Base-by-base conservation (phyloP, 2,329 filamentous ascomycete genomes). In the Stagonosporopsis vannaccii region DNA sequence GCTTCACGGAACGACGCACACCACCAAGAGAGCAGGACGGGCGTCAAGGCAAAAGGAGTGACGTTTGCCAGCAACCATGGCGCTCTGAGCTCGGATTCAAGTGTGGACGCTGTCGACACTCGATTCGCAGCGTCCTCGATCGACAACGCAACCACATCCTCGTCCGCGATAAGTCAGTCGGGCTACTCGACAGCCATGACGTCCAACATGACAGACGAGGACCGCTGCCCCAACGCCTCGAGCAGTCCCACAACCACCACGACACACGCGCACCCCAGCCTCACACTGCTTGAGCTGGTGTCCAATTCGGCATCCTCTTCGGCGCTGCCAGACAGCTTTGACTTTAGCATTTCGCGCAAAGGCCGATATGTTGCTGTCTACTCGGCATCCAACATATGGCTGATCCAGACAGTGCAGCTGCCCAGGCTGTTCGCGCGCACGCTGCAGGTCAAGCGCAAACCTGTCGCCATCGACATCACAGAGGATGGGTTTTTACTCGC, bases 401-500 rank as follows among this genome's bases (percentile, higher is more conserved):
- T 77, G 20, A 67, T 77, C 60, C 73, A 75, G 63, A 71, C 73
- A 17, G 58, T 65, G 15, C 68, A 73, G 51, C 62, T 77, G 60
- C 75, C 75, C 4, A 58, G 72, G 13, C 59, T 75, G 30, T 77
- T 71, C 64, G 69, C 74, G 9, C 57, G 75, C 42, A 76, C 72
- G 4, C 60, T 77, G 48, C 68, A 75, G 56, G 65, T 76, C 44
- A 73, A 70, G 60, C 69, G 75, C 49, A 76, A 75, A 50, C 75
- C 75, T 1, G 66, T 77, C 13, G 87, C 90, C 5, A 87, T 90
- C 13, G 91, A 91, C 49, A 89, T 96, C 61, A 85, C 90, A 35
- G 91, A 96, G 66, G 86, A 94, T 74, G 91, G 89, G 15, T 85
- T 84, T 11, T 78, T 90, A 11, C 81, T 97, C 28, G 92, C 90